A percentile compares a stretch with the other conserved stretches of the same genome.
phyloP scores from a whole-genome alignment of 768 basidiomycete genomes.

The Russula compacta region DNA sequence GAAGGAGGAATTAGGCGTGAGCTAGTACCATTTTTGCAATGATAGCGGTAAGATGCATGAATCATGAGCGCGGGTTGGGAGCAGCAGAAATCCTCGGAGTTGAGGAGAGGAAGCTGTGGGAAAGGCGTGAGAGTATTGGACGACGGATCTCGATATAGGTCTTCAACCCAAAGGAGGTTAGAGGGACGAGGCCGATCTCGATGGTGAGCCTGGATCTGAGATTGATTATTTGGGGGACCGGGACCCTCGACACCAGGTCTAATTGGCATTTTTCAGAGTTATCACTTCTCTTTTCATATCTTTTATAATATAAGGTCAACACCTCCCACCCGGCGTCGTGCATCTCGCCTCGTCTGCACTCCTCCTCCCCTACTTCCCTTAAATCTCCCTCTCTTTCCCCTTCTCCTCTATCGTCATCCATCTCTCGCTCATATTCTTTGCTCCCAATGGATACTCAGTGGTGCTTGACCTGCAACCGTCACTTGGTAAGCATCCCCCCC shows the following conservation, averaged over 20 bases:
- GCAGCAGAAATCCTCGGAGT: background rate
- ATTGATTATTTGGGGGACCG: constrained; percentile 17
- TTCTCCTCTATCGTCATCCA: constrained; percentile 19
- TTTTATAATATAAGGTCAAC: constrained; percentile 16
- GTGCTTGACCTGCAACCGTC: constrained; percentile 59
- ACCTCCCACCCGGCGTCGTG: background rate
- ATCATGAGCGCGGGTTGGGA: background rate
- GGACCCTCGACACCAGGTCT: constrained; percentile 3
- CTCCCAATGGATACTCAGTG: constrained; percentile 54
- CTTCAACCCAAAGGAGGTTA: constrained; percentile 15
- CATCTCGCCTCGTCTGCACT: constrained; percentile 2
- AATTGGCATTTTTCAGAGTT: constrained; percentile 4
- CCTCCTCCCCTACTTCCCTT: background rate
- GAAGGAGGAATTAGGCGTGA: background rate
- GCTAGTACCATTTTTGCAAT: background rate
- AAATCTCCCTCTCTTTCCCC: constrained; percentile 17
- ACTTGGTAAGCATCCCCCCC: constrained; percentile 37
- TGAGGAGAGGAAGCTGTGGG: background rate
- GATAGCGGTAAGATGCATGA: background rate
- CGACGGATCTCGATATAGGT: constrained; percentile 6
- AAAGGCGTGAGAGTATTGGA: background rate
- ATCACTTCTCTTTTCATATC: constrained; percentile 5
- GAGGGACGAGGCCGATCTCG: constrained; percentile 19
- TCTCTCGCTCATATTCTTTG: constrained; percentile 12
- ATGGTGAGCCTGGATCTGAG: constrained; percentile 14